Percentiles rank a stretch among this genome's conserved stretches.
phyloP scores from a whole-genome alignment of 768 basidiomycete genomes.

The Tylopilus rubrobrunneus region DNA sequence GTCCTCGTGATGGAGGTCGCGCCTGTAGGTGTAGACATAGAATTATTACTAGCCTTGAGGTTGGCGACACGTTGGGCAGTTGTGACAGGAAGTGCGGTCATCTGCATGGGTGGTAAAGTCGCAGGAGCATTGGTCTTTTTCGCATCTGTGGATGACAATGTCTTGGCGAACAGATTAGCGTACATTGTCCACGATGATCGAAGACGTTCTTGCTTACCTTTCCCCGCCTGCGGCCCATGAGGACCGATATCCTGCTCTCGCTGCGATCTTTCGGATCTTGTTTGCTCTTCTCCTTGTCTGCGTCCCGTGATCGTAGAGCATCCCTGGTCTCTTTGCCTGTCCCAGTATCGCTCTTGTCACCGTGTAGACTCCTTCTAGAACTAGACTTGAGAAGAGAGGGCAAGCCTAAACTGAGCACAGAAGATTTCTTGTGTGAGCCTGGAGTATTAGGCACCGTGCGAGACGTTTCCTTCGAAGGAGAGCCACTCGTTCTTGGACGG shows the following conservation, averaged over 20 bases:
- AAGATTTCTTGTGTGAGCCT: conserved; percentile 73
- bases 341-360: conserved; percentile 41
- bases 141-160: conserved; percentile 77
- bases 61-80: conserved; percentile 85
- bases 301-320: conserved; percentile 38
- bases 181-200: background rate
- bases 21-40: conserved; percentile 41
- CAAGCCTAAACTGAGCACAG: conserved; percentile 74
- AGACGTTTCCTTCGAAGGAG: conserved; percentile 53
- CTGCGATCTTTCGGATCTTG: conserved; percentile 82
- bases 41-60: conserved; percentile 55
- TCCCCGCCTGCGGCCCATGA: conserved; percentile 87
- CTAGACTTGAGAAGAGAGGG: conserved; percentile 84
- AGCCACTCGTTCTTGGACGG: conserved; percentile 40
- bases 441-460: conserved; percentile 53
- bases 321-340: conserved; percentile 54
- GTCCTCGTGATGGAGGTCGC: conserved; percentile 38
- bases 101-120: conserved; percentile 86
- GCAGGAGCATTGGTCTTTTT: conserved; percentile 69
- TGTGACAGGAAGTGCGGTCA: conserved; percentile 73
- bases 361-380: conserved; percentile 76
- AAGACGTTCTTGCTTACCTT: conserved; percentile 56
- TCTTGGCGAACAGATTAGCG: conserved; percentile 43
- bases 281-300: conserved; percentile 53
- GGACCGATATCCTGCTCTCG: conserved; percentile 82